Evolutionary conservation across 2,329 filamentous ascomycete species (phyloP), one percentile per base, ranked within the genome.

Genomic region (Stachybotrys chlorohalonatus): DNA sequence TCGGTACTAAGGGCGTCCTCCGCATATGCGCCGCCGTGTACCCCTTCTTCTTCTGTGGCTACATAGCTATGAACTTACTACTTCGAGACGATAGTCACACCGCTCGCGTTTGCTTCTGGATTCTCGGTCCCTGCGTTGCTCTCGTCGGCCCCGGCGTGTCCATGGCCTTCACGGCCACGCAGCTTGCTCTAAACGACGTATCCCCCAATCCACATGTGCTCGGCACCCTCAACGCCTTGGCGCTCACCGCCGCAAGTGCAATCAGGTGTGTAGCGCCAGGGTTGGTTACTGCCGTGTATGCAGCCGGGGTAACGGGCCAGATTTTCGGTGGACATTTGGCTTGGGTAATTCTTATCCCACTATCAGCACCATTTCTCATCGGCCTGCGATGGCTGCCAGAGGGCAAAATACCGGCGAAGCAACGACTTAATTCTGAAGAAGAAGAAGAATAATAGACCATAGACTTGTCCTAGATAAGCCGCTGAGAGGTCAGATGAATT

Each of bases 181-280:
- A 92, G 72, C 81, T 93, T 8, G 83, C 83, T 0, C 64, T 93
- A 36, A 93, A 93, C 67, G 87, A 92, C 55, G 81, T 87, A 2
- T 78, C 84, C 0, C 89, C 89, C 0, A 82, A 77, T 9, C 78
- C 82, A 1, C 73, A 75, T 47, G 79, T 83, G 0, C 73, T 93
- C 9, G 88, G 85, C 0, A 90, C 83, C 0, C 71, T 94, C 31
- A 93, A 93, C 61, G 85, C 85, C 13, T 54, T 73, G 3, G 69
- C 70, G 0, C 36, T 93, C 55, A 86, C 86, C 0, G 63, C 83
- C 1, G 70, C 75, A 0, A 84, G 83, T 58, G 84, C 73, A 0
- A 72, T 89, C 32, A 76, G 89, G 13, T 79, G 88, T 0, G 74
- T 92, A 47, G 77, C 79, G 0, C 89, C 89, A 0, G 86, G 82